A percentile compares a stretch with the other conserved stretches of the same genome.
Evolutionary conservation across 495 filamentous ascomycete genomes (phyloP).

Genomic region (Aspergillus wentii): DNA sequence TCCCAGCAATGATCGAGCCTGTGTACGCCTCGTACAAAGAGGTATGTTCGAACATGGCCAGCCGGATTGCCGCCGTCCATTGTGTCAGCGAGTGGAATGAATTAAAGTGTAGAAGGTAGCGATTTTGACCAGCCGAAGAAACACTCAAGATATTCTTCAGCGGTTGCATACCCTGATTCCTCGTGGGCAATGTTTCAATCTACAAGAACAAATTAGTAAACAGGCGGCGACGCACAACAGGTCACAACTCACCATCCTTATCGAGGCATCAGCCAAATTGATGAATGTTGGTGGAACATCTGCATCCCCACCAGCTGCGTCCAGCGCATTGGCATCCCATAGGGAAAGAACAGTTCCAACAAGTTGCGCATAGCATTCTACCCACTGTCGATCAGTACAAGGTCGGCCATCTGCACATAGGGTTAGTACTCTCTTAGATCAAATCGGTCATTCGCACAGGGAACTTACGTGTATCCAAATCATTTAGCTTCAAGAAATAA

Average conservation of each 20-base stretch:
- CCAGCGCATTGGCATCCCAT: conserved; percentile 93
- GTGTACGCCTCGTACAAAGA: conserved; percentile 96
- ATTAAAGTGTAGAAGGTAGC: conserved; percentile 93
- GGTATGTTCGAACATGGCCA: conserved; percentile 92
- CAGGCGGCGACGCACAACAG: background rate
- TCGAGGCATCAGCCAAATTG: conserved; percentile 93
- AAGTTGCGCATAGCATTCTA: conserved; percentile 94
- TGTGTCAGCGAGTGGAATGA: conserved; percentile 88
- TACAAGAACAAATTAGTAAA: conserved; percentile 24
- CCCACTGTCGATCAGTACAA: conserved; percentile 83
- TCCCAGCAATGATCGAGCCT: conserved; percentile 90
- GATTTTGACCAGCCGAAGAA: conserved; percentile 90
- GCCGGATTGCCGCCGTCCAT: conserved; percentile 92
- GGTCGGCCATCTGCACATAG: conserved; percentile 71
- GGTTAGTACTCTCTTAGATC: conserved; percentile 5
- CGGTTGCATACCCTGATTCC: conserved; percentile 64
- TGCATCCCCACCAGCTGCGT: conserved; percentile 74
- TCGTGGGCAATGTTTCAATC: conserved; percentile 89
- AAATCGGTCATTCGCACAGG: background rate
- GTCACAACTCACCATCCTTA: conserved; percentile 74
- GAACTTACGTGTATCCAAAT: conserved; percentile 78
- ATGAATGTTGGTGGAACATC: conserved; percentile 93
- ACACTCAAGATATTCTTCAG: conserved; percentile 93
- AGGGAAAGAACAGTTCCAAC: conserved; percentile 91
- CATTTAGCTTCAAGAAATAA: conserved; percentile 93